Evolutionary conservation across 1,139 yeast genomes (phyloP), one percentile per base, ranked within the genome.

Genomic region (Scheffersomyces illinoinensis): DNA sequence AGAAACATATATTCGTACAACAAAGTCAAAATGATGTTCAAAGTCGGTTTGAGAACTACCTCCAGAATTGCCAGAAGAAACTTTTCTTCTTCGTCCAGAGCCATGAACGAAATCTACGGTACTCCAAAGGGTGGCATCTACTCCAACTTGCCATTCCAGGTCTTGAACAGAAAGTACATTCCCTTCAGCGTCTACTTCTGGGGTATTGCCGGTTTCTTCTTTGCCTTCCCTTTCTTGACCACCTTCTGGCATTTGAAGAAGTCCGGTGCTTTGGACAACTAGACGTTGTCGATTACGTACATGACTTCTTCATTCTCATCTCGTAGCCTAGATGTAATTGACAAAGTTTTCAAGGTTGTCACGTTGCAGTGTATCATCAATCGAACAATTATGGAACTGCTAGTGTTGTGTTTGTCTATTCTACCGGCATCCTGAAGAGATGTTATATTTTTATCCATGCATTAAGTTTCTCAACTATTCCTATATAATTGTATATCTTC

Each of bases 61-160:
- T 67, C 75, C 62, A 66, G 68, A 59, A 59, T 58, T 46, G 57
- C 68, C 58, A 65, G 68, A 62, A 79, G 84, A 75, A 67, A 71
- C 70, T 80, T 80, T 71, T 79, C 76, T 66, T 67, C 76, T 55
- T 76, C 83, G 48, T 61, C 77, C 56, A 73, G 76, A 65, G 67
- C 68, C 56, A 68, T 73, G 73, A 75, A 74, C 70, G 68, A 72
- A 50, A 66, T 77, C 57, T 79, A 69, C 66, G 84, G 84, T 57
- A 58, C 76, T 56, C 84, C 84, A 58, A 88, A 90, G 74, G 90
- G 87, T 74, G 98, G 98, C 70, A 87, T 88, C 56, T 93, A 95
- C 88, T 83, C 90, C 72, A 95, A 95, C 85, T 73, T 95, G 66
- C 99, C 99, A 66, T 95, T 93, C 87, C 86, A 87, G 83, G 96